Conservation (phyloP, 768 basidiomycete genomes). For the Candolleomyces aberdarensis region DNA sequence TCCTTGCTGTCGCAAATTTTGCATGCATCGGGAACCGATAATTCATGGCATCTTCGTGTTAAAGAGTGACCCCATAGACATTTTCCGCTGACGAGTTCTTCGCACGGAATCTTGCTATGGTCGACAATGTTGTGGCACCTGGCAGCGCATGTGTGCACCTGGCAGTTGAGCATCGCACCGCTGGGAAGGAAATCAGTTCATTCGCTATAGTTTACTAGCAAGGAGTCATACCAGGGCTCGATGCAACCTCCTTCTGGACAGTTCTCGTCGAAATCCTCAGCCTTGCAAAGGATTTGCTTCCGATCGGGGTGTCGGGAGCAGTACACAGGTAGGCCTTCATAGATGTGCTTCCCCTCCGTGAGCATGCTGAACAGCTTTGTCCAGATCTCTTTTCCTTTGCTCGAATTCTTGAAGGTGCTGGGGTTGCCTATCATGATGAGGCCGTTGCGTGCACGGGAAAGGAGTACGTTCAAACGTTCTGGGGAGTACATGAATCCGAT, state of each 20-base stretch:
- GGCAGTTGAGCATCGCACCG: slow-evolving; percentile 45
- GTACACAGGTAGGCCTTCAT: slow-evolving; percentile 54
- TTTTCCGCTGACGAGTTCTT: slow-evolving; percentile 25
- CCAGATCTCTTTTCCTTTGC: slow-evolving; percentile 54
- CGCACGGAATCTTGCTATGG: slow-evolving; percentile 54
- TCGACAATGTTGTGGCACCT: slow-evolving; percentile 58
- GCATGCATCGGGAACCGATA: slow-evolving; percentile 33
- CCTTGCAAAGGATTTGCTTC: slow-evolving; percentile 32
- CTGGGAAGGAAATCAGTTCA: slow-evolving; percentile 26
- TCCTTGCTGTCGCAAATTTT: slow-evolving; percentile 43
- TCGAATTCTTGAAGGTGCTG: slow-evolving; percentile 51
- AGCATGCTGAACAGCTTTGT: slow-evolving; percentile 44
- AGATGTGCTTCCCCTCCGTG: slow-evolving; percentile 40
- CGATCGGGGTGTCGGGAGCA: slow-evolving; percentile 54
- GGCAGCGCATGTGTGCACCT: slow-evolving; percentile 51
- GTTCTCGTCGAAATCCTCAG: slow-evolving; percentile 46
- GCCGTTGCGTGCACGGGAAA: too few relatives aligned
- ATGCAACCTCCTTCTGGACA: slow-evolving; percentile 64
- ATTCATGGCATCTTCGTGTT: slow-evolving; percentile 42
- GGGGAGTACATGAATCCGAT: slow-evolving; percentile 83
- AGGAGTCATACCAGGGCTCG: slow-evolving; percentile 49
- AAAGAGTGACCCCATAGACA: slow-evolving; percentile 47
- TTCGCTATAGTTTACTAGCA: background rate
- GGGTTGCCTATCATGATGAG: too few relatives aligned
- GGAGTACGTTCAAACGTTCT: too few relatives aligned